These are phyloP conservation scores for Candida mattraensis DNA, from an alignment of 805 yeast species.

Conservation along the genomic window DNA sequence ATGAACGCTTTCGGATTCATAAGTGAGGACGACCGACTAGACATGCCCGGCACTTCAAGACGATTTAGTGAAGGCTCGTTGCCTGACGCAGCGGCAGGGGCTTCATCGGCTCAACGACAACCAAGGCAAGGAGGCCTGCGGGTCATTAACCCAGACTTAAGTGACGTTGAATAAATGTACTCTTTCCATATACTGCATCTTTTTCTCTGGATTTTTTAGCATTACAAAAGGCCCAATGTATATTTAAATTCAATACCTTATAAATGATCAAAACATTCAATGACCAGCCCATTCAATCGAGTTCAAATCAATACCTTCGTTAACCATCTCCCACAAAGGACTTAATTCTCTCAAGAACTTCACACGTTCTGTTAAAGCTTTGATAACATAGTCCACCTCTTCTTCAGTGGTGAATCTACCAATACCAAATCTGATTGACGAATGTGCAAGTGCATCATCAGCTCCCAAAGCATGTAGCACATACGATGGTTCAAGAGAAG, in stretches of 20 bases:
- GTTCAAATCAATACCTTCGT: conserved; percentile 93
- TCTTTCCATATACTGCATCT: too few relatives aligned
- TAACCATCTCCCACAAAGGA: conserved; percentile 99
- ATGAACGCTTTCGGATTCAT: conserved; percentile 24
- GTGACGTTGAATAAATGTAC: conserved; percentile 20
- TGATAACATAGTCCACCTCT: conserved; percentile 90
- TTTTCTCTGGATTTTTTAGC: not conserved
- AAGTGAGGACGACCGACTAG: conserved; percentile 24
- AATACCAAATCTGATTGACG: conserved; percentile 95
- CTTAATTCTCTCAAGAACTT: conserved; percentile 87
- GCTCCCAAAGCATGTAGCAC: conserved; percentile 96
- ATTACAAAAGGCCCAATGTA: conserved; percentile 2
- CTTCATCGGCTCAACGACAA: conserved; percentile 3
- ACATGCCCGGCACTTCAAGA: conserved; percentile 27
- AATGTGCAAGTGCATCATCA: conserved; percentile 97
- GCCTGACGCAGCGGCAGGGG: conserved; percentile 36
- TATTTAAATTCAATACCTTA: conserved; percentile 4
- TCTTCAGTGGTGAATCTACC: conserved; percentile 97
- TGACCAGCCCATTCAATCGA: conserved; percentile 99
- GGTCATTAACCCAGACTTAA: conserved; percentile 35
- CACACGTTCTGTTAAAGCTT: conserved; percentile 87
- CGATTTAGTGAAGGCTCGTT: conserved; percentile 36
- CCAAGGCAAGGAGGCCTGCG: conserved; percentile 27
- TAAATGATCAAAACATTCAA: conserved; percentile 31
- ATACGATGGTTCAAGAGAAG: conserved; percentile 95